phyloP scores from a whole-genome alignment of 1,139 yeast genomes.

The Blastobotrys ciferrii region DNA sequence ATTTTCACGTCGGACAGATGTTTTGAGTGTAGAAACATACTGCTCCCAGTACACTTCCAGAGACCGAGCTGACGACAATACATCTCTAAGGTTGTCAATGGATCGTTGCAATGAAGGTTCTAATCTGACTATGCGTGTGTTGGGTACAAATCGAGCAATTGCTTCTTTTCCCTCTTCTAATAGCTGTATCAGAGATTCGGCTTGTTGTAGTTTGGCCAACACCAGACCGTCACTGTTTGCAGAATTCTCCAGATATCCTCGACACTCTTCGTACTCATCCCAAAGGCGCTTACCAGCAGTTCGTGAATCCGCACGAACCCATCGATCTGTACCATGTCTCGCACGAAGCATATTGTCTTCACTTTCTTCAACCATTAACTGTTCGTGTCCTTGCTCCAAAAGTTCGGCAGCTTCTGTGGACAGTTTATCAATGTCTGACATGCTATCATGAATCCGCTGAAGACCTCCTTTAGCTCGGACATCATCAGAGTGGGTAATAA shows the following conservation, averaged over 20 bases:
- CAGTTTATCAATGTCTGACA: conserved; percentile 47
- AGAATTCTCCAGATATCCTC: conserved; percentile 57
- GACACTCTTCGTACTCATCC: conserved; percentile 45
- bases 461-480: conserved; percentile 58
- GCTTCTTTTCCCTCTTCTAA: conserved; percentile 45
- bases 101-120: conserved; percentile 43
- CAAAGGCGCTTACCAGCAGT: conserved; percentile 35
- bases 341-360: conserved; percentile 55
- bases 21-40: conserved; percentile 30
- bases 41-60: conserved; percentile 27
- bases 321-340: conserved; percentile 48
- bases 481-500: conserved; percentile 55
- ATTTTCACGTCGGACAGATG: conserved; percentile 30
- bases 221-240: conserved; percentile 58
- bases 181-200: conserved; percentile 46
- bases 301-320: conserved; percentile 40
- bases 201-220: conserved; percentile 43
- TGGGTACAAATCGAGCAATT: conserved; percentile 51
- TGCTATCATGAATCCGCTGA: conserved; percentile 42
- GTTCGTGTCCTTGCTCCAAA: conserved; percentile 46
- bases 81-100: conserved; percentile 46
- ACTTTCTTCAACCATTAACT: conserved; percentile 50
- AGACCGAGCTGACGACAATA: conserved; percentile 34
- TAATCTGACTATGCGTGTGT: conserved; percentile 44
- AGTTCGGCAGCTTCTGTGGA: conserved; percentile 44